Evolutionary conservation across 208 protist genomes (phyloP).

Genomic region (Jaenimonas drosophilae): DNA sequence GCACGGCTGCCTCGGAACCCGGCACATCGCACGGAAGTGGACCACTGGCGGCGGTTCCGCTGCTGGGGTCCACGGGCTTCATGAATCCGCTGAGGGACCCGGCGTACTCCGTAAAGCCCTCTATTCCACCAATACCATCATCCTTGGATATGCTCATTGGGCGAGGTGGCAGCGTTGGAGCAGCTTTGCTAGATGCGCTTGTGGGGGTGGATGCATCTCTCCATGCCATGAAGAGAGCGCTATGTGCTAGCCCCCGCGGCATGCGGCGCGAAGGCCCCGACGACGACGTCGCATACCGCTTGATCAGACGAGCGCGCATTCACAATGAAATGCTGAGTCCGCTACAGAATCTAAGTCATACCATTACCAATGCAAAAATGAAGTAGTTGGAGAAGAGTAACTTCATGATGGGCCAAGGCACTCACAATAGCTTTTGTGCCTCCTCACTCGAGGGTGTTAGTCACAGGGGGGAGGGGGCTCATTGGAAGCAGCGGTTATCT

Average conservation of each 20-base stretch:
- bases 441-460: too few relatives aligned
- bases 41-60: constrained; percentile 3
- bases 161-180: constrained; percentile 8
- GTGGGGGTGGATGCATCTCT: not conserved
- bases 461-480: too few relatives aligned
- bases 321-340: too few relatives aligned
- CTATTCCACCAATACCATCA: constrained; percentile 49
- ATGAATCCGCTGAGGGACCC: constrained; percentile 80
- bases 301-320: too few relatives aligned
- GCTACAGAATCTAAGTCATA: too few relatives aligned
- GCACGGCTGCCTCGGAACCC: constrained; percentile 19
- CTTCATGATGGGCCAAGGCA: too few relatives aligned
- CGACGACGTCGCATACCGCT: not conserved
- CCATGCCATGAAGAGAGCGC: not conserved
- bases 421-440: constrained; percentile 1
- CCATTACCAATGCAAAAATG: too few relatives aligned
- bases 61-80: constrained; percentile 24
- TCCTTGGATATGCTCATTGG: constrained; percentile 14
- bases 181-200: constrained; percentile 1
- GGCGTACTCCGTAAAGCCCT: constrained; percentile 60
- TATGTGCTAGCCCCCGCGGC: not conserved
- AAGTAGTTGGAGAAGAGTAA: too few relatives aligned
- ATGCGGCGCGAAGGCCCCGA: not conserved
- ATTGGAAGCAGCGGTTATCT: too few relatives aligned
- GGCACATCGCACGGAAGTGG: constrained; percentile 53